These are phyloP conservation scores for Neurospora intermedia DNA, from an alignment of 495 filamentous ascomycete genomes.

Conservation along the genomic window DNA sequence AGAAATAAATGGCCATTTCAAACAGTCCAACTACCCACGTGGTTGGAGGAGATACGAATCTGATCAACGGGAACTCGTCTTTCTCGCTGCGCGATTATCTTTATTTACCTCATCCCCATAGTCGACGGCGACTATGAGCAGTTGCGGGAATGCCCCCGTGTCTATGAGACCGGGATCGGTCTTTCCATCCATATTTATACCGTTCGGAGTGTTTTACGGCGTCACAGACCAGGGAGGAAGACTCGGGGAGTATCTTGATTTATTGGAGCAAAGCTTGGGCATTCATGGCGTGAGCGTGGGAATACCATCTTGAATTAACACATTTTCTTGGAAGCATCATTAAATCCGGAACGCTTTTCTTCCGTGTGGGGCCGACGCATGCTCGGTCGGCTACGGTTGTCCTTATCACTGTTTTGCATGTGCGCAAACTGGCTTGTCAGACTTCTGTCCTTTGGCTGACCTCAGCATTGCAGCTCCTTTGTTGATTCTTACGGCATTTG, in stretches of 20 bases:
- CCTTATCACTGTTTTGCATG: not conserved
- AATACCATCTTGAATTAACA: not conserved
- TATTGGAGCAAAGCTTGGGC: not conserved
- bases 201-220: not conserved
- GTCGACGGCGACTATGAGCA: not conserved
- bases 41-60: not conserved
- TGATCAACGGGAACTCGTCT: not conserved
- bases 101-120: not conserved
- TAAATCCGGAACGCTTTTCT: not conserved
- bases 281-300: not conserved
- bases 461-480: not conserved
- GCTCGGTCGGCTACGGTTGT: not conserved
- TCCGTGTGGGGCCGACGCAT: not conserved
- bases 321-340: not conserved
- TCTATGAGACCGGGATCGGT: not conserved
- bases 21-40: slow-evolving; percentile 2
- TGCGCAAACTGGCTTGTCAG: not conserved
- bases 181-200: not conserved
- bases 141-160: not conserved
- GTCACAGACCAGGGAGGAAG: not conserved
- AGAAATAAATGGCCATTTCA: slow-evolving; percentile 22
- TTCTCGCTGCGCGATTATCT: not conserved
- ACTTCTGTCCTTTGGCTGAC: not conserved
- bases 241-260: not conserved
- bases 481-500: not conserved